Base-by-base conservation (phyloP, 2,329 filamentous ascomycete species). In the Colletotrichum cereale region DNA sequence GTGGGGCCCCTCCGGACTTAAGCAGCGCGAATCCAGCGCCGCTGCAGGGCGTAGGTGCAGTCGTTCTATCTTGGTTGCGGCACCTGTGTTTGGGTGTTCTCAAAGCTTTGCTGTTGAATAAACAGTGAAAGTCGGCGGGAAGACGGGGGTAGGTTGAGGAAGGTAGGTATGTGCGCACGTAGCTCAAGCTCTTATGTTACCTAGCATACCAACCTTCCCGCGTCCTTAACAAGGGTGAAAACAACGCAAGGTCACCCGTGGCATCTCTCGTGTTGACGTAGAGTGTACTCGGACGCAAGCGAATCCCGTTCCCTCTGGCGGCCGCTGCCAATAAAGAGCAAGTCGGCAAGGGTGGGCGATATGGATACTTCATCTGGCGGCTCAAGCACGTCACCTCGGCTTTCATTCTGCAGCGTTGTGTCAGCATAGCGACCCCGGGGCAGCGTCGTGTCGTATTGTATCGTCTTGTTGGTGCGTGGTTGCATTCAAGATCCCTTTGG, bases 351-450 rank as follows among this genome's bases (percentile, higher is more conserved):
- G n/a, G 24, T 36, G 38, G n/a, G 34, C 53, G 34, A 40, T 11
- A 26, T 38, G n/a, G 14, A 26, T 34, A 18, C 34, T 57, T 40
- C n/a, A 24, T 40, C n/a, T 57, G 12, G 14, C 53, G 50, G 26
- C 50, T 55, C 7, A 38, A n/a, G n/a, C 53, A 57, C 34, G n/a
- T 57, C 53, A 40, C 34, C 34, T 40, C 53, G 34, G 53, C 53
- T 57, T 24, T 24, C 34, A 5, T 40, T 26, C 34, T 40, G 53
- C 36, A 10, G 34, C 8, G 53, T 57, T 26, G 34, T 38, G 34
- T 53, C 50, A 50, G 48, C 48, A 50, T 24, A 29, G 24, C 48
- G 48, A 7, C 26, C 5, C 24, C 24, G 48, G 24, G 24, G 24
- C 14, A 44, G 50, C 29, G 29, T 55, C n/a, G 50, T 14, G 53